Base-by-base conservation (phyloP, 2,329 filamentous ascomycete species). In the Alternaria metachromatica region DNA sequence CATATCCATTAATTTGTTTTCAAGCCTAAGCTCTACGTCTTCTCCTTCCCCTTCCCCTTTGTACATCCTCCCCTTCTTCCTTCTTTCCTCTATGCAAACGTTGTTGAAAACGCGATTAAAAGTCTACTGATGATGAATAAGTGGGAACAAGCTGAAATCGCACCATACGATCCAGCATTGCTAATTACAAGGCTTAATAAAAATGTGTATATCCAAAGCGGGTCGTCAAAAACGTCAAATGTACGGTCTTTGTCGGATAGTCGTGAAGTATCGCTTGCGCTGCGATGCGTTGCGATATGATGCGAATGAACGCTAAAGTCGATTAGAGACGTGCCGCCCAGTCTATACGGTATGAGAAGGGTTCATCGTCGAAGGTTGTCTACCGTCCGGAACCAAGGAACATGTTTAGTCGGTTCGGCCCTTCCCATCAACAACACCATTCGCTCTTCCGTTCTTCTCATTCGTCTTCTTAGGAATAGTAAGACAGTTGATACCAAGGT, bases 401-500 rank as follows among this genome's bases (percentile, higher is more conserved):
- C 30, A 18, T 5, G 26, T 51, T 70, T 61, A 80, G 63, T 80
- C 77, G 28, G 64, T 72, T 15, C 77, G 75, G 11, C 77, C 77
- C 61, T 80, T 80, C 23, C 74, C 74, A 51, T 78, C 76, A 1
- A 75, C 69, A 23, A 64, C 48, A 26, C 76, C 76, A 30, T 78
- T 79, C 15, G 72, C 56, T 55, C 64, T 69, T 10, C 68, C 55
- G 7, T 63, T 72, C 64, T 76, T 77, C 49, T 79, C 76, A 21
- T 60, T 68, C 3, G 67, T 66, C 33, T 68, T 58, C 55, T 72
- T 67, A 5, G 83, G 82, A 64, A 99, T 97, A 1, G 94, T 98
- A 69, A 99, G 83, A 75, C 95, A 97, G 76, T 95, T 96, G 84
- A 99, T 99, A 66, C 93, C 94, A 23, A 99, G 84, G 81, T 92